phyloP scores from a whole-genome alignment of 257 asterid genomes.

The Agastache rugosa region DNA sequence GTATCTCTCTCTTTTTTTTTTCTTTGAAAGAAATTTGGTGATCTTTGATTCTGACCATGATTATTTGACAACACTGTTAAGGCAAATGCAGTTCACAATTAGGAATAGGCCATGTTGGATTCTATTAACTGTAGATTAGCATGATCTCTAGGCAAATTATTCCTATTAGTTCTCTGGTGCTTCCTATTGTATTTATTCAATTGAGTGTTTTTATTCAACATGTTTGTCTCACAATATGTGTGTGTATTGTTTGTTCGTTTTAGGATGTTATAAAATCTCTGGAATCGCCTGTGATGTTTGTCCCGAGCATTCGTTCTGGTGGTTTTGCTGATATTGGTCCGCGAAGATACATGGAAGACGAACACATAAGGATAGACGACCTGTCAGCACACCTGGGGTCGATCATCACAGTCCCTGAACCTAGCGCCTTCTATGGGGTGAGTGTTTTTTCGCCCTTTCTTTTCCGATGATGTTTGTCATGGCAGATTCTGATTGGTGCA shows the following conservation, averaged over 20 bases:
- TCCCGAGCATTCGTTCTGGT: conserved; percentile 74
- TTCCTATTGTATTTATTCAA: not conserved
- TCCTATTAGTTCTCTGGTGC: not conserved
- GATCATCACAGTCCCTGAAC: conserved; percentile 60
- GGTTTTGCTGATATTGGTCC: conserved; percentile 82
- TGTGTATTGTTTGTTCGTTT: not conserved
- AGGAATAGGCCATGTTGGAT: not conserved
- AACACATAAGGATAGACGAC: conserved; percentile 81
- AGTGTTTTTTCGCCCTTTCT: conserved; percentile 20
- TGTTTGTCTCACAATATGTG: not conserved
- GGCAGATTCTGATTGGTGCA: conserved; percentile 22
- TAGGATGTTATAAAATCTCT: conserved; percentile 64
- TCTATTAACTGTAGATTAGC: not conserved
- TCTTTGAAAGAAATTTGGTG: not conserved
- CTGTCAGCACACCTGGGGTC: conserved; percentile 66
- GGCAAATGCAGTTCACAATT: not conserved
- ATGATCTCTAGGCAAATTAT: conserved; percentile 4
- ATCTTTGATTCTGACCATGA: not conserved
- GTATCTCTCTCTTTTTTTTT: not conserved
- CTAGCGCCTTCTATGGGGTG: conserved; percentile 82
- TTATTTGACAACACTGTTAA: not conserved
- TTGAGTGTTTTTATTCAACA: not conserved
- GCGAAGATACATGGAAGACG: conserved; percentile 83
- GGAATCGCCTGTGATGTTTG: conserved; percentile 43
- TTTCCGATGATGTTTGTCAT: not conserved